Evolutionary conservation across 345 rosid genomes (phyloP).

Genomic region (Eucalyptus fibrosa): DNA sequence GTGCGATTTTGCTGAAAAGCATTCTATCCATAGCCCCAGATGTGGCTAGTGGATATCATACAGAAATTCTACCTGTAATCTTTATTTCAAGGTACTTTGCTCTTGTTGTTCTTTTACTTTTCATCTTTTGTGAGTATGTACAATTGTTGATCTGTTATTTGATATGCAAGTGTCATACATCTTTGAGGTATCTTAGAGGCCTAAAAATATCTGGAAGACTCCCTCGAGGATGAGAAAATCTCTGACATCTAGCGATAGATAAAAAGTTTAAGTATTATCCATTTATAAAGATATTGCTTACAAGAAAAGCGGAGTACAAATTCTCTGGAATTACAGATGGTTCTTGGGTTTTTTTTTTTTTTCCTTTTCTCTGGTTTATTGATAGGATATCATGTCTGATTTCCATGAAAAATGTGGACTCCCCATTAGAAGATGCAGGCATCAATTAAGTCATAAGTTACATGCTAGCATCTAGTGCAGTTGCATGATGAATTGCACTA

Average conservation of each 20-base stretch:
- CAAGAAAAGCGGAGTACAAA: not conserved
- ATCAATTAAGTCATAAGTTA: not conserved
- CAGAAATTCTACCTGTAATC: conserved; percentile 52
- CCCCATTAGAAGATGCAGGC: not conserved
- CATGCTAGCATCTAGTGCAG: not conserved
- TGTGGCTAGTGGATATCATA: conserved; percentile 53
- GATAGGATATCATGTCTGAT: not conserved
- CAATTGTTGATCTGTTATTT: not conserved
- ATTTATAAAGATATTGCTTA: not conserved
- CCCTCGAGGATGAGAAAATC: not conserved
- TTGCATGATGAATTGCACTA: not conserved
- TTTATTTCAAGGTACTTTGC: conserved; percentile 59
- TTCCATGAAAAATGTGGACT: not conserved
- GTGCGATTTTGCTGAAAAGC: conserved; percentile 65
- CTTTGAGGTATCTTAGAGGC: not conserved
- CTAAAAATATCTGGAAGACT: not conserved
- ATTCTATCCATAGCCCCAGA: conserved; percentile 62
- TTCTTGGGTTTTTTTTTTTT: no score
- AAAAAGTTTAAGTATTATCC: not conserved
- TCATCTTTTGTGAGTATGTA: not conserved
- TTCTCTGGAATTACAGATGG: not conserved
- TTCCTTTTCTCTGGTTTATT: not conserved
- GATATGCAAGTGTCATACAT: not conserved
- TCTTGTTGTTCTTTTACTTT: no score
- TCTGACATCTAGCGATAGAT: not conserved